Base-by-base conservation (phyloP, 805 yeast genomes). In the Nakazawaea populi region DNA sequence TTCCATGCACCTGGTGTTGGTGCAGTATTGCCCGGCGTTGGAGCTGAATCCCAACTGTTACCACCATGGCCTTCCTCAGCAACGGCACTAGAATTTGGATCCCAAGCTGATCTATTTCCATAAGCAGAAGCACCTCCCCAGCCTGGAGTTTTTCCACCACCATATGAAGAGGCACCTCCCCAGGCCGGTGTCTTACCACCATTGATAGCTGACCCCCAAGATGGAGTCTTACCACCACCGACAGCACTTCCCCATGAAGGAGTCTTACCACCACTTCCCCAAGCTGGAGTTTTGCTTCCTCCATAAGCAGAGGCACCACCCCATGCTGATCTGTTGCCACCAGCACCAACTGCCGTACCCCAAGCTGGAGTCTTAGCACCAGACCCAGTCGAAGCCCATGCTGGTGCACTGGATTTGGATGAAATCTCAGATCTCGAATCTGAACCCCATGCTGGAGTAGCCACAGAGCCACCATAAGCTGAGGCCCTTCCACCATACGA, bases 351-450 rank as follows among this genome's bases (percentile, higher is more conserved):
- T 3, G 62, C 62, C 10, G 63, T 51, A 31, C 62, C 61, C 85
- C 87, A 79, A 1, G 83, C 73, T 2, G 86, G 82, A 9, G 80
- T 74, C 55, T 62, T 70, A 2, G 77, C 77, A n/a, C 75, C 76
- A 5, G 69, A 52, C 4, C 57, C 54, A 27, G 47, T 29, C 35
- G 55, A 46, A 28, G 63, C 58, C 72, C 75, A 72, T 1, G 79
- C 76, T 1, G 80, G 78, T 1, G 78, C 73, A 45, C 63, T 64
- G 27, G 47, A 34, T 18, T 29, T 41, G 34, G 29, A 8, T 9
- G 11, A 6, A 8, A 29, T 11, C 34, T 44, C 30, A 4, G 47
- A 34, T 38, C 41, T 40, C 39, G 77, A 70, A 43, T 60, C 68
- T 54, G 53, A 73, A 59, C 59, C 63, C 83, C 85, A 77, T 3